Evolutionary conservation across 2,329 filamentous ascomycete species (phyloP).

Genomic region (Lasiodiplodia gonubiensis): DNA sequence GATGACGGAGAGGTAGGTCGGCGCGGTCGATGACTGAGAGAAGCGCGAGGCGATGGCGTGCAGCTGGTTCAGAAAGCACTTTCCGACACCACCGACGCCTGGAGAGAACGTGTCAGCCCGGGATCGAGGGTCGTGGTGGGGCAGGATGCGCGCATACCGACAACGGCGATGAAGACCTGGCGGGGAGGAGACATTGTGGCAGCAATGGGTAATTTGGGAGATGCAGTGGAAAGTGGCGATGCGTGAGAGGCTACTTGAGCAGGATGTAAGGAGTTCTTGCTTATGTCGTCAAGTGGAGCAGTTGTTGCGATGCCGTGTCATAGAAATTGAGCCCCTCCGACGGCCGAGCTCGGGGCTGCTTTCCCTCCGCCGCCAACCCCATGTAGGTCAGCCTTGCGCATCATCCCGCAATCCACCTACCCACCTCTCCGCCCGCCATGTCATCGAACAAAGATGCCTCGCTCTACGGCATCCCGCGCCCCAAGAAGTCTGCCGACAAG

Average conservation of each 20-base stretch:
- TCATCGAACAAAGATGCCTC: constrained; percentile 59
- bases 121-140: background rate
- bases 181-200: constrained; percentile 48
- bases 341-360: constrained; percentile 9
- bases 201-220: background rate
- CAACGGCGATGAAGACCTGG: constrained; percentile 55
- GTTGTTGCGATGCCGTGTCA: constrained; percentile 19
- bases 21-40: constrained; percentile 57
- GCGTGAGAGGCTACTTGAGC: background rate
- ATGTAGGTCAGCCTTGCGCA: background rate
- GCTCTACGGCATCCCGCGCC: constrained; percentile 77
- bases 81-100: constrained; percentile 94
- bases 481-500: constrained; percentile 68
- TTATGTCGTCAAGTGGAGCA: constrained; percentile 25
- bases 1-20: constrained; percentile 75
- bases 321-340: constrained; percentile 7
- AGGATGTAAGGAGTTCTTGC: constrained; percentile 1
- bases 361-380: background rate
- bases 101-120: constrained; percentile 27
- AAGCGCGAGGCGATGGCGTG: constrained; percentile 68
- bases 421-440: background rate
- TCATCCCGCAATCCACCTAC: background rate
- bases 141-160: constrained; percentile 42
- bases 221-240: background rate
- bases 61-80: constrained; percentile 86